Evolutionary conservation across 345 rosid species (phyloP), one percentile per base, ranked within the genome.

Genomic region (Xanthoceras sorbifolium): DNA sequence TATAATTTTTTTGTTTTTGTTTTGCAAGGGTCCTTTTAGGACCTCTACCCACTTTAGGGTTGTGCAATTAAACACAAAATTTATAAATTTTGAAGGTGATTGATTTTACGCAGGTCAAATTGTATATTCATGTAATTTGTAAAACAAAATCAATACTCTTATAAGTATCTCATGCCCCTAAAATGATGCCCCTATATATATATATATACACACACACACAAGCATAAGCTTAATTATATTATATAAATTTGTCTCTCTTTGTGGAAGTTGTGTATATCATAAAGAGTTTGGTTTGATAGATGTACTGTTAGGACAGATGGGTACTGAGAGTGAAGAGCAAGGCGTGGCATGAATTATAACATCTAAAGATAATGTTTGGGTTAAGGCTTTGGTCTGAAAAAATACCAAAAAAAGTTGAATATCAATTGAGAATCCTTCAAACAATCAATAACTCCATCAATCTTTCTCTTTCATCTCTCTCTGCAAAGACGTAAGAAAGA

Each of bases 401-500:
- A 72, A 28, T 50, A 50, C 48, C 7, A 70, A 12, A 69, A 1
- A 74, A 79, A 69, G 78, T 22, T 71, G 76, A 55, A 64, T 78
- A 76, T 67, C 36, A 70, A 81, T 80, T 76, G 81, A 83, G 89
- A 87, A 83, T 76, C 85, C 61, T 23, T 75, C 84, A 62, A n/a
- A 74, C 9, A 10, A 32, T 71, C 64, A 9, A 71, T 5, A 23
- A 74, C 31, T 80, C 82, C 72, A 75, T 79, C 87, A 84, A 83
- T 83, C 86, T 79, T 40, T 83, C 83, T 79, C 44, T 83, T 80
- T 79, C 80, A 78, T 71, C 69, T 74, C 12, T 80, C 65, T 69
- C 77, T 71, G 80, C 80, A 60, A 78, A 88, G 84, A 84, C 93
- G 93, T 90, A 84, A 86, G 84, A 81, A 69, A 84, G 83, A 90